These are phyloP conservation scores for Alternaria infectoria DNA, from an alignment of 2,329 filamentous ascomycete genomes.

Conservation along the genomic window DNA sequence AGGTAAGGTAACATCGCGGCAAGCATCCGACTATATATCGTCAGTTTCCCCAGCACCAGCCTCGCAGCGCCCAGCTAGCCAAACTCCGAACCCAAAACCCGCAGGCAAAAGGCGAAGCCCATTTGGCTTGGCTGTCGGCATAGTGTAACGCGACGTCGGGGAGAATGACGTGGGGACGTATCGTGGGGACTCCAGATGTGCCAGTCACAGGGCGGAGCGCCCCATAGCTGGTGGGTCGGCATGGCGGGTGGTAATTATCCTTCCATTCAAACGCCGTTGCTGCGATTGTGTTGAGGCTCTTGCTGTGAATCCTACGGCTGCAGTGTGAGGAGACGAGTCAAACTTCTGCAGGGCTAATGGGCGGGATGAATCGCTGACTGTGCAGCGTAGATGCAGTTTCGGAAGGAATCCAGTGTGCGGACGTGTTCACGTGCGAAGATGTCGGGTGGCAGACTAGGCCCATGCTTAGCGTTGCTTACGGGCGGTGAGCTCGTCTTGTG, in stretches of 20 bases:
- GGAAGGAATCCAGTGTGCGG: neutral
- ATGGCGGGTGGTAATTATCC: conserved; percentile 19
- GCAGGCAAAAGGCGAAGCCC: neutral
- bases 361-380: neutral
- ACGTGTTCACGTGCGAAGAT: neutral
- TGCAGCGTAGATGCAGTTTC: neutral
- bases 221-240: conserved; percentile 19
- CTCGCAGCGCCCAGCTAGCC: neutral
- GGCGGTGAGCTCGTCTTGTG: neutral
- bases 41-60: neutral
- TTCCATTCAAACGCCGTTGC: conserved; percentile 30
- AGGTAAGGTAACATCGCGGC: neutral
- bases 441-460: neutral
- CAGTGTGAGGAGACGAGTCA: neutral
- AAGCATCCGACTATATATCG: conserved; percentile 4
- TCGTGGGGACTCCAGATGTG: conserved; percentile 22
- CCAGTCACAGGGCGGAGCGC: neutral
- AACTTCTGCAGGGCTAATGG: neutral
- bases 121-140: conserved; percentile 7
- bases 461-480: conserved; percentile 1
- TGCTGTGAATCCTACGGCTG: neutral
- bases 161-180: conserved; percentile 18
- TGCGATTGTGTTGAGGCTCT: neutral
- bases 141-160: conserved; percentile 2
- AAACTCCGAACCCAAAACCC: conserved; percentile 8